Percentiles rank a stretch among this genome's conserved stretches.
phyloP scores from a whole-genome alignment of 306 rosid species.

The Prunus campanulata region DNA sequence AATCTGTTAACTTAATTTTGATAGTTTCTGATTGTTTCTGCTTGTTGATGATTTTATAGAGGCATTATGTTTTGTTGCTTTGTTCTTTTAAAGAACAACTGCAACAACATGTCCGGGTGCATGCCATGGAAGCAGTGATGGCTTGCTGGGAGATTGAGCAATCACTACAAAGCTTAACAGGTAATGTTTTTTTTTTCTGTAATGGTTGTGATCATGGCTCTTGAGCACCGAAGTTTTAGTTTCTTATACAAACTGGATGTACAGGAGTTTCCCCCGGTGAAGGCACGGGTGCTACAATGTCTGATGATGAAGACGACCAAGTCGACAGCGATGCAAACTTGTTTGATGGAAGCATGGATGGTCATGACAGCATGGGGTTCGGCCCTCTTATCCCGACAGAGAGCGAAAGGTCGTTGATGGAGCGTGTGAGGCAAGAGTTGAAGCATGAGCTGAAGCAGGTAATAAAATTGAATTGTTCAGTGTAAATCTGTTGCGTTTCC shows the following conservation, averaged over 20 bases:
- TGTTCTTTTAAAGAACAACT: slow-evolving; percentile 98
- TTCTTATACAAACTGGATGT: slow-evolving; percentile 17
- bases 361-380: slow-evolving; percentile 84
- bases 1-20: not conserved
- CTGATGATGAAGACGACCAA: slow-evolving; percentile 93
- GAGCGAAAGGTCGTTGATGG: slow-evolving; percentile 96
- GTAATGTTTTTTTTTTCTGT: slow-evolving; percentile 26
- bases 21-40: not conserved
- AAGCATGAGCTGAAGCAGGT: slow-evolving; percentile 95
- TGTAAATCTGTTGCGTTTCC: not conserved
- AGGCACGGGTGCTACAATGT: slow-evolving; percentile 99
- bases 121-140: slow-evolving; percentile 99
- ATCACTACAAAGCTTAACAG: slow-evolving; percentile 91
- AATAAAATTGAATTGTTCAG: slow-evolving; percentile 11
- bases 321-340: slow-evolving; percentile 77
- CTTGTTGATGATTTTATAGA: slow-evolving; percentile 40
- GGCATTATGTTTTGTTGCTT: slow-evolving; percentile 90
- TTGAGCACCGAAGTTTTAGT: not conserved
- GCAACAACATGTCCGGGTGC: slow-evolving; percentile 95
- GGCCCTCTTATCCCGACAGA: slow-evolving; percentile 98
- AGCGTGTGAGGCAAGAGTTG: slow-evolving; percentile 92
- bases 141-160: slow-evolving; percentile 99
- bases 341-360: slow-evolving; percentile 81
- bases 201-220: not conserved
- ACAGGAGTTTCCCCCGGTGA: slow-evolving; percentile 97